Conservation (phyloP, 805 yeast genomes). For the Vanderwaltozyma polyspora region DNA sequence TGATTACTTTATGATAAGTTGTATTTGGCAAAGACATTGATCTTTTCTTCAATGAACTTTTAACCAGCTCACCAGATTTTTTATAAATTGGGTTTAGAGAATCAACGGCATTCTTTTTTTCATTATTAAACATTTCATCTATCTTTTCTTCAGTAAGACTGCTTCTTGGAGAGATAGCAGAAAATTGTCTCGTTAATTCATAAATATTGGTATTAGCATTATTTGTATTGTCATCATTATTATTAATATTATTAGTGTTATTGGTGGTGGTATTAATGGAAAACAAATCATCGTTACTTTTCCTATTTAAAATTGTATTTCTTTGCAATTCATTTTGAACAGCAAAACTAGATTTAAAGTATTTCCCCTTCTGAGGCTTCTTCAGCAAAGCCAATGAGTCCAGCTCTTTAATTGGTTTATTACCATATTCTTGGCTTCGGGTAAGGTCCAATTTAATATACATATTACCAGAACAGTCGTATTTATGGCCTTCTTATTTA, state of each 20-base stretch:
- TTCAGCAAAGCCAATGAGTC: constrained; percentile 14
- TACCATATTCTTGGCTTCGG: neutral
- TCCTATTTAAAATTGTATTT: constrained; percentile 16
- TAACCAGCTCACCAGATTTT: constrained; percentile 67
- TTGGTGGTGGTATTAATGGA: no score
- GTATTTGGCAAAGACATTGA: constrained; percentile 36
- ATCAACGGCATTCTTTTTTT: no score
- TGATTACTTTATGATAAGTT: neutral
- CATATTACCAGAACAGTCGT: neutral
- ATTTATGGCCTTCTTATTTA: neutral
- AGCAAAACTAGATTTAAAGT: constrained; percentile 8
- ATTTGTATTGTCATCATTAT: no score
- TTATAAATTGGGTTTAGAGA: constrained; percentile 40
- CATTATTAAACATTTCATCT: no score
- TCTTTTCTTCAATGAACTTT: constrained; percentile 22
- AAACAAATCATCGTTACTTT: neutral
- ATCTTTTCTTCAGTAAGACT: no score
- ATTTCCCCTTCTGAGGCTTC: constrained; percentile 12
- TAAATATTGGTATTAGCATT: no score
- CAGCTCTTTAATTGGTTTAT: neutral
- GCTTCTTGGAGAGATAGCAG: no score
- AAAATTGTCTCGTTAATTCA: no score
- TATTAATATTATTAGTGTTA: no score
- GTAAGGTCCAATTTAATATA: no score
- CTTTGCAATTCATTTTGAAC: constrained; percentile 11